Conservation (phyloP, 2,329 filamentous ascomycete genomes). For the Arachnopeziza araneosa region DNA sequence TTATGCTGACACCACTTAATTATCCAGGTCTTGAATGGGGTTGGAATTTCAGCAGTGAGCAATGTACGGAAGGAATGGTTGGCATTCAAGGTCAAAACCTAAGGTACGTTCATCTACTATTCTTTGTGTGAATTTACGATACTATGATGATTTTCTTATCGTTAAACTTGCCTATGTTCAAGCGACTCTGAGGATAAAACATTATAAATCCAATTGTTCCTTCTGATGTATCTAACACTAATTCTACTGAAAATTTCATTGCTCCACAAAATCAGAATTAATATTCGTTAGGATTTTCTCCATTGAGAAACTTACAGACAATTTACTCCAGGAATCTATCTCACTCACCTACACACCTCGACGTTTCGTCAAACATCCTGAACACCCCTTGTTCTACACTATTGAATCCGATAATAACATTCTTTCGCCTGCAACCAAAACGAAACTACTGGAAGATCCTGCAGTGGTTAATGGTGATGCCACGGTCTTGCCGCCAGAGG, state of each 20-base stretch:
- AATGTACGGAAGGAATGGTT: constrained; percentile 90
- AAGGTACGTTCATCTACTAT: constrained; percentile 51
- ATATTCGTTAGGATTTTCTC: constrained; percentile 71
- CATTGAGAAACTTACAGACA: constrained; percentile 79
- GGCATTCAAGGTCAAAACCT: constrained; percentile 86
- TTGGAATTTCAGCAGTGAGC: constrained; percentile 94
- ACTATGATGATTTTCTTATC: constrained; percentile 40
- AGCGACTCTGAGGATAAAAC: constrained; percentile 46
- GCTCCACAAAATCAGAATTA: constrained; percentile 20
- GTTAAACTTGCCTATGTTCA: constrained; percentile 31
- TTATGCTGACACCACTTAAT: constrained; percentile 87
- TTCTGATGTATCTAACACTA: constrained; percentile 60
- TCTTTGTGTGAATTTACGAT: constrained; percentile 20
- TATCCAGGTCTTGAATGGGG: constrained; percentile 87
- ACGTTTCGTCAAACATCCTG: constrained; percentile 80
- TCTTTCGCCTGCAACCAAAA: constrained; percentile 69
- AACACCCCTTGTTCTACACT: constrained; percentile 85
- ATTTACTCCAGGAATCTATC: constrained; percentile 80
- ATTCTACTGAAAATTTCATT: neutral
- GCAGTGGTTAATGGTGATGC: constrained; percentile 66
- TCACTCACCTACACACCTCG: constrained; percentile 86
- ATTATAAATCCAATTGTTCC: constrained; percentile 87
- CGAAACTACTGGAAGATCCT: constrained; percentile 69
- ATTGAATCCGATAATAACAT: constrained; percentile 93
- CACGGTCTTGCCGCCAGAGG: constrained; percentile 64